These are phyloP conservation scores for Euphorbia peplus DNA, from an alignment of 345 rosid species.

Conservation along the genomic window DNA sequence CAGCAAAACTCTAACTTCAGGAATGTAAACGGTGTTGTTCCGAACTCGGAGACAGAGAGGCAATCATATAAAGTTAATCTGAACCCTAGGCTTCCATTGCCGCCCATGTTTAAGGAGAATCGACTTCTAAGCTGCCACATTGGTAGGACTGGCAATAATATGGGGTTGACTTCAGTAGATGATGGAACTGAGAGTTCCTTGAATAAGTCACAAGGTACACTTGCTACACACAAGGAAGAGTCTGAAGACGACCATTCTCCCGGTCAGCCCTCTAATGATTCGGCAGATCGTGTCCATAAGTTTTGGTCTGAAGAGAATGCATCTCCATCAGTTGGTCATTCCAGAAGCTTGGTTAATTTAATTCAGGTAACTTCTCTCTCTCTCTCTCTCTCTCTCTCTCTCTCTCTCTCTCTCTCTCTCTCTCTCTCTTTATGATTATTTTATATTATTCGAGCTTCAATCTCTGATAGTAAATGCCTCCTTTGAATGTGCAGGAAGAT, in stretches of 20 bases:
- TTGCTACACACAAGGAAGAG: constrained; percentile 62
- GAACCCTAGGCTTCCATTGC: constrained; percentile 40
- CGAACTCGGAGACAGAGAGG: constrained; percentile 29
- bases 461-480: not conserved
- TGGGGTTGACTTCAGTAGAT: constrained; percentile 29
- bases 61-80: constrained; percentile 27
- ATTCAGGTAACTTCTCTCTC: constrained; percentile 36
- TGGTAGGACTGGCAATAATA: constrained; percentile 36
- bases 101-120: constrained; percentile 34
- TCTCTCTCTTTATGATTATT: not conserved
- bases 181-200: constrained; percentile 26
- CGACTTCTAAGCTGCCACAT: constrained; percentile 11
- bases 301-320: constrained; percentile 26
- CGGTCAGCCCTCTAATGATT: constrained; percentile 23
- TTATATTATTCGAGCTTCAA: not conserved
- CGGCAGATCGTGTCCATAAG: constrained; percentile 21
- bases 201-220: constrained; percentile 36
- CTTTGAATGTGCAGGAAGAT: constrained; percentile 39
- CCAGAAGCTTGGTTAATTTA: constrained; percentile 30
- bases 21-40: constrained; percentile 13
- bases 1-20: constrained; percentile 28
- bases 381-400: too few species aligned
- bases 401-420: too few species aligned
- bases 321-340: constrained; percentile 21
- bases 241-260: constrained; percentile 45